Evolutionary conservation across 2,329 filamentous ascomycete genomes (phyloP), one percentile per base, ranked within the genome.

Genomic region (Aspergillus udagawae): DNA sequence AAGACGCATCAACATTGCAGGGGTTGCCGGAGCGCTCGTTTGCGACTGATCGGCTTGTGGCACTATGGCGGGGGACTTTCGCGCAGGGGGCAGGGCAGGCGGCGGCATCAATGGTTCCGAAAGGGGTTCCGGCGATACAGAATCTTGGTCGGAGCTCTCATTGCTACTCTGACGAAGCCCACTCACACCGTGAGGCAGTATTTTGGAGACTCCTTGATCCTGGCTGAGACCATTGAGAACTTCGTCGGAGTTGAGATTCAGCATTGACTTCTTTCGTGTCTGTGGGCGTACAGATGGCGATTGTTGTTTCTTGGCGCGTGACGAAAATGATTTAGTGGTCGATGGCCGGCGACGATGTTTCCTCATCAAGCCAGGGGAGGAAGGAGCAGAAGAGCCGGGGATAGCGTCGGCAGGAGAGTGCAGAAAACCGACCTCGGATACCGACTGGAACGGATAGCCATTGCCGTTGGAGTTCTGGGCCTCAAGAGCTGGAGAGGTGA

Each of bases 1-100:
- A 47, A 93, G 80, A 66, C 86, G 88, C 89, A 97, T 96, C 57
- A 96, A 76, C 6, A 92, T 96, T 8, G 92, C 91, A 0, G 92
- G 92, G 0, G 92, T 96, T 1, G 91, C 92, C 10, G 90, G 90
- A 53, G 86, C 75, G 50, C 84, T 65, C 27, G 66, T 61, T 52
- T 60, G 60, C 50, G 70, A 61, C 54, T 71, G 63, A 21, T 64
- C 51, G 28, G 58, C 54, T 55, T 75, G 73, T 1, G 73, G 70
- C 27, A 63, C 57, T 23, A 77, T 71, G 29, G 68, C 66, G 17
- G 77, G 76, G 17, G 78, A 79, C 57, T 67, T 76, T 29, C 72
- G 70, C 9, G 74, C 67, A 25, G 70, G 65, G 17, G 78, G 79
- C 38, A 80, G 65, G 14, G 79, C 77, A 21, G 79, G 79, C 25